phyloP scores from a whole-genome alignment of 306 rosid species.

The Acacia crassicarpa region DNA sequence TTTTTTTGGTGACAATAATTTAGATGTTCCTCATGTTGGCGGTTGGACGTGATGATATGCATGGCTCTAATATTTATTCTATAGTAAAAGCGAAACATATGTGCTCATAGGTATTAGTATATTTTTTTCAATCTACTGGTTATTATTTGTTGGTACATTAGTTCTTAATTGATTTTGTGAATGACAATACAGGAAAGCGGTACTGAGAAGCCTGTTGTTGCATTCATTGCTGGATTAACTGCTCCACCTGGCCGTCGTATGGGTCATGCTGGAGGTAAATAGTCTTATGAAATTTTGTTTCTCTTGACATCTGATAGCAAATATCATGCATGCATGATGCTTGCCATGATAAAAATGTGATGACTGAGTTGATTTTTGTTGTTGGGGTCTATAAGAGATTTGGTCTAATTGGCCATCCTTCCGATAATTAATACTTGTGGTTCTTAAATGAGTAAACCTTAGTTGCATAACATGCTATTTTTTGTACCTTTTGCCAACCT shows the following conservation, averaged over 20 bases:
- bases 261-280: conserved; percentile 99
- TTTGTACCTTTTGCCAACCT: background rate
- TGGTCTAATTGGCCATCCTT: background rate
- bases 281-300: conserved; percentile 5
- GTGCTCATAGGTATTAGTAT: background rate
- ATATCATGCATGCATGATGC: conserved; percentile 4
- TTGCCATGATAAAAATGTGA: background rate
- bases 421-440: background rate
- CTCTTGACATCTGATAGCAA: conserved; percentile 12
- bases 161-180: conserved; percentile 26
- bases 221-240: conserved; percentile 96
- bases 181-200: conserved; percentile 79
- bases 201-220: conserved; percentile 92
- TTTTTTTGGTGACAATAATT: background rate
- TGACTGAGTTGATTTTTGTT: background rate
- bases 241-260: conserved; percentile 99
- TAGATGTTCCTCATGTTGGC: background rate
- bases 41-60: conserved; percentile 13
- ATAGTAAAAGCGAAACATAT: background rate
- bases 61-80: background rate
- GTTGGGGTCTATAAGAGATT: background rate
- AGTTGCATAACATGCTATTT: background rate
- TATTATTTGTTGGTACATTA: background rate
- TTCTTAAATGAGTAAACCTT: conserved; percentile 8
- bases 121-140: background rate